Percentiles rank a stretch among this genome's conserved stretches.
Evolutionary conservation across 2,329 filamentous ascomycete species (phyloP).

Genomic region (Paecilomyces sp.): DNA sequence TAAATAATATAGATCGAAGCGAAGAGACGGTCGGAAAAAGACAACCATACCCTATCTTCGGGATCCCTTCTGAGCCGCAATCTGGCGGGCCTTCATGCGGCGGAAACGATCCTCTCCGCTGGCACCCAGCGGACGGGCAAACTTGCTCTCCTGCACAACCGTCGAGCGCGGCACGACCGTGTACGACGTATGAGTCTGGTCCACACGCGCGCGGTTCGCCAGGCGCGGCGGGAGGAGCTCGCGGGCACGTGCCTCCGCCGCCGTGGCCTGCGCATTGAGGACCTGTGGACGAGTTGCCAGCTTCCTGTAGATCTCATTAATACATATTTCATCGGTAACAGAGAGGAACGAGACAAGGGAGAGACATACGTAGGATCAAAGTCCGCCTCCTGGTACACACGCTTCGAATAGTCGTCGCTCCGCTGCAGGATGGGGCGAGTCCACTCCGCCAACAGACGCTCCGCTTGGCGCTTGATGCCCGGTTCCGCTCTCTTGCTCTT

Average conservation of each 20-base stretch:
- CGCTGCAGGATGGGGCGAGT: conserved; percentile 88
- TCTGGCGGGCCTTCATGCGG: conserved; percentile 42
- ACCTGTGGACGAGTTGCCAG: conserved; percentile 23
- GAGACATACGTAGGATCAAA: conserved; percentile 50
- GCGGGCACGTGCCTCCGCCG: conserved; percentile 45
- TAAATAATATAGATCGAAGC: neutral
- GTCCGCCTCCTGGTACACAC: conserved; percentile 51
- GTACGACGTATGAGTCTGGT: conserved; percentile 54
- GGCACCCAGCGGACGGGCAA: conserved; percentile 38
- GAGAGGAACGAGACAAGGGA: neutral
- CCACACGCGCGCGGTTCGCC: conserved; percentile 53
- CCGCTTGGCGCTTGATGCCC: conserved; percentile 86
- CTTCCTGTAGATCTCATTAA: conserved; percentile 22
- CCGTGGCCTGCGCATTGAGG: conserved; percentile 28
- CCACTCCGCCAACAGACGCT: conserved; percentile 91
- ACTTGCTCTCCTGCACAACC: conserved; percentile 37
- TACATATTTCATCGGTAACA: conserved; percentile 3
- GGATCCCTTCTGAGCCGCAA: conserved; percentile 33
- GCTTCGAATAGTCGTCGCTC: conserved; percentile 90
- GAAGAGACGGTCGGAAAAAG: neutral
- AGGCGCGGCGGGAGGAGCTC: conserved; percentile 46
- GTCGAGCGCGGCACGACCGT: conserved; percentile 57
- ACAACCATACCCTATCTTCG: conserved; percentile 18
- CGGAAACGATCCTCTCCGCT: conserved; percentile 43
- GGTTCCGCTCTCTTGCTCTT: conserved; percentile 85